Conservation (phyloP, 306 rosid species). For the Gillenia trifoliata region DNA sequence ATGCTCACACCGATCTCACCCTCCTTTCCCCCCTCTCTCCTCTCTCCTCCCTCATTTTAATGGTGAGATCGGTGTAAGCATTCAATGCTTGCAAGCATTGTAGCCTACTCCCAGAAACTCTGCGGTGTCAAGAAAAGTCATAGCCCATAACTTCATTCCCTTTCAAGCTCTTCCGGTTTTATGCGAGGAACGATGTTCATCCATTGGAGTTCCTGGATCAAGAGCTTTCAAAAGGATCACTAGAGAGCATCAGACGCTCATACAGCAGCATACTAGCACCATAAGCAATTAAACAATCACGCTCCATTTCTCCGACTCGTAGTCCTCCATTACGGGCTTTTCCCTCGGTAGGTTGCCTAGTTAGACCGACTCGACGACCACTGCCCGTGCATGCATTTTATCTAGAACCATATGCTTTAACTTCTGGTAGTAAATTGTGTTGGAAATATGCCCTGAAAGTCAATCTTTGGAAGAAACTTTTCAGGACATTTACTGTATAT, state of each 20-base stretch:
- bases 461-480: too few relatives aligned
- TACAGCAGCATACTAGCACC: conserved; percentile 92
- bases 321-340: conserved; percentile 95
- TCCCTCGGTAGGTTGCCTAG: conserved; percentile 96
- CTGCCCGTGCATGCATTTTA: conserved; percentile 97
- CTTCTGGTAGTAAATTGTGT: conserved; percentile 96
- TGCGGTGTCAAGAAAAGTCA: background rate
- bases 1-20: too few relatives aligned
- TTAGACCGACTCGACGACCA: conserved; percentile 68
- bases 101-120: too few relatives aligned
- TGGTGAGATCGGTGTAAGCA: too few relatives aligned
- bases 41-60: too few relatives aligned
- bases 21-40: too few relatives aligned
- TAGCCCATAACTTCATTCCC: background rate
- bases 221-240: conserved; percentile 73
- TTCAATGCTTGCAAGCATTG: too few relatives aligned
- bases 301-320: conserved; percentile 98
- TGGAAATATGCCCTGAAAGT: too few relatives aligned
- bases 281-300: conserved; percentile 91
- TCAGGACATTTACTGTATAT: too few relatives aligned
- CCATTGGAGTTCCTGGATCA: too few relatives aligned
- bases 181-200: background rate
- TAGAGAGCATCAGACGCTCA: conserved; percentile 89
- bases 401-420: conserved; percentile 95
- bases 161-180: background rate